Base-by-base conservation (phyloP, 495 filamentous ascomycete genomes). In the Trichoderma asperelloides region DNA sequence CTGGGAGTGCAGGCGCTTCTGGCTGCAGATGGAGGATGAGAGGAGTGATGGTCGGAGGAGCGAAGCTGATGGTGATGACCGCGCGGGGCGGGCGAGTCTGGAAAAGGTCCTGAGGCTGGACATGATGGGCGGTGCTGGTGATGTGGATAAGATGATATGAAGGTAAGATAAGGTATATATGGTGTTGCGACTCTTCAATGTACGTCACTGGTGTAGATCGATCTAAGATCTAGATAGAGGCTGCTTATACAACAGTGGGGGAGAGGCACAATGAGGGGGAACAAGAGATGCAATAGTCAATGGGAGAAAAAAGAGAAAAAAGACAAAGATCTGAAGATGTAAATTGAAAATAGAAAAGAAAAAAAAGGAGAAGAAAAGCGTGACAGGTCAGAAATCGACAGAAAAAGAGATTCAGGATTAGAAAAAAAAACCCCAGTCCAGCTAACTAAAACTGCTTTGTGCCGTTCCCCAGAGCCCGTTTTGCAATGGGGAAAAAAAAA, bases 1-100 rank as follows among this genome's bases (percentile, higher is more conserved):
- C 15, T 89, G 90, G 40, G 89, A 88, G 62, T 69, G 78, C 72
- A 76, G 75, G 66, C 71, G 71, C 28, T 66, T 67, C 64, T 72
- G 68, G 62, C 72, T 68, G 1, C 69, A 18, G 28, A 68, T 28
- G 39, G 65, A 67, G 49, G 68, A 68, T 62, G 43, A 60, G 18
- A 71, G 40, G 43, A 57, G 62, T 55, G 69, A 62, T 64, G 66
- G 62, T 25, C 55, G 73, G 69, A 25, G 65, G 71, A 51, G 30
- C 43, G 43, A 21, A 25, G 45, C 45, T 62, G 62, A 40, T 51
- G 43, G 28, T 23, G 45, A 60, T 62, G 33, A 68, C 51, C 69
- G 69, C 51, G 69, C 66, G 7, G 74, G 75, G 68, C 76, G 78
- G 47, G 68, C 65, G 45, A 80, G 66, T 49, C 73, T 68, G 68